Evolutionary conservation across 129 eudicot species (phyloP), one percentile per base, ranked within the genome.

Genomic region (Arctium lappa): DNA sequence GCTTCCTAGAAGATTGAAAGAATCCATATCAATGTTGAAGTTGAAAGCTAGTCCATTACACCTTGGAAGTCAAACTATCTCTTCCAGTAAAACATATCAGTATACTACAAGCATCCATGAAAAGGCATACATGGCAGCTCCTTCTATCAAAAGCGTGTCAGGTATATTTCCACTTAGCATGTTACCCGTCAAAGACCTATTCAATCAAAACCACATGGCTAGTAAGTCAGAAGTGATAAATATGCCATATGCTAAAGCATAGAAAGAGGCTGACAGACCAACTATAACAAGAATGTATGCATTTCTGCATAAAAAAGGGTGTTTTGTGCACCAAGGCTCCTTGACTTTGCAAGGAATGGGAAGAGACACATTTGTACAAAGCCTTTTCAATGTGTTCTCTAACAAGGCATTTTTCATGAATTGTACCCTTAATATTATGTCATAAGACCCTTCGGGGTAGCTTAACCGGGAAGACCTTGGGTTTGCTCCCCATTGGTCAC

Each of bases 161-260:
- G 96, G 96, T 65, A 91, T 42, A 73, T 84, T 82, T 78, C 96
- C 96, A 62, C 86, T 88, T 38, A 91, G 86, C 91, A 66, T 84
- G 86, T 91, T 91, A 65, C 93, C 91, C 31, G 89, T 77, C 75
- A 89, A 48, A 82, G 87, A 89, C 87, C 96, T 91, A 73, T 69
- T 71, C n/a, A 62, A 79, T 31, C 60, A 80, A 72, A 75, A 72
- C 13, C 37, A 75, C 8, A 18, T 4, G 31, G 78, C 73, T 83
- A 78, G 73, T 3, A 71, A 77, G 36, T 27, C 32, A 56, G 39
- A 38, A 48, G 39, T 12, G 2, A 66, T 62, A 62, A 8, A 82
- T 8, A n/a, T 39, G 15, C 30, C 32, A 63, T 3, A 63, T 63
- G 70, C 6, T 63, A 63, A 5, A 63, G 69, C 30, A n/a, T n/a